These are phyloP conservation scores for Hymenoscyphus linearis DNA, from an alignment of 2,329 filamentous ascomycete species.

Conservation along the genomic window DNA sequence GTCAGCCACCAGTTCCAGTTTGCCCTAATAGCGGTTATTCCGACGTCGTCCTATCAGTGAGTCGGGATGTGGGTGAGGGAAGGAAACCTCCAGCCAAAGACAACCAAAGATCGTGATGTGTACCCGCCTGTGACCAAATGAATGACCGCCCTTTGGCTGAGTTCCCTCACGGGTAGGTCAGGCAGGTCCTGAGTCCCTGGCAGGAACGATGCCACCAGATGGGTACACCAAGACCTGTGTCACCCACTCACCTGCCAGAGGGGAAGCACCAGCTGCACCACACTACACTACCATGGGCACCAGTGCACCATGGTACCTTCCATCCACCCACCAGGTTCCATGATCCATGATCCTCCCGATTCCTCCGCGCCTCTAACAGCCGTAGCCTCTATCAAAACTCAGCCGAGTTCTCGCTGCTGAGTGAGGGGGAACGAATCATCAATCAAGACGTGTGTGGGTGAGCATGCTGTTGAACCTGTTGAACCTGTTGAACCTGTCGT, in stretches of 20 bases:
- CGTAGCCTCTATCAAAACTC: not conserved
- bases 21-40: not conserved
- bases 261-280: not conserved
- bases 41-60: not conserved
- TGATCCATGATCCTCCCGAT: no score
- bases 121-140: not conserved
- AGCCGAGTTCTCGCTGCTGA: not conserved
- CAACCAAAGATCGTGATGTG: not conserved
- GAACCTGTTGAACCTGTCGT: slow-evolving; percentile 1
- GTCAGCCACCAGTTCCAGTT: not conserved
- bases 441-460: slow-evolving; percentile 1
- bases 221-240: no score
- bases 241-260: not conserved
- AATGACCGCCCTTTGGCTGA: no score
- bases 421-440: not conserved
- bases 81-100: not conserved
- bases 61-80: not conserved
- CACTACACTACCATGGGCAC: not conserved
- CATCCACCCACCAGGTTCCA: slow-evolving; percentile 1
- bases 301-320: not conserved
- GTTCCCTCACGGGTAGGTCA: not conserved
- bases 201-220: not conserved
- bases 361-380: not conserved
- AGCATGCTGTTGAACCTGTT: not conserved
- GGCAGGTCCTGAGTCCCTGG: no score